A percentile compares a stretch with the other conserved stretches of the same genome.
phyloP scores from a whole-genome alignment of 2,329 filamentous ascomycete species.

The Chrysoporthe austroafricana region DNA sequence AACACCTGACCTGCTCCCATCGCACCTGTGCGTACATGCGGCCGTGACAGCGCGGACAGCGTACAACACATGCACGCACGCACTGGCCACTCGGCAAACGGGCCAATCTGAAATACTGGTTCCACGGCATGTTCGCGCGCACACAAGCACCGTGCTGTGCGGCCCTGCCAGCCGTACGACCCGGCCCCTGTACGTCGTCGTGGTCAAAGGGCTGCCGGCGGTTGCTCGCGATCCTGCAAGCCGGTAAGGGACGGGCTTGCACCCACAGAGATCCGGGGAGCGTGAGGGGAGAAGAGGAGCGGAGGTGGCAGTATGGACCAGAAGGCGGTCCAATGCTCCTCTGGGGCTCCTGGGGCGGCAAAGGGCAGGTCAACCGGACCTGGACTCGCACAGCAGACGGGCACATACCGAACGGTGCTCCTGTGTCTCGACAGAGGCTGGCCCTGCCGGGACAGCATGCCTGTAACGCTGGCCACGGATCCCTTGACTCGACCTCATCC shows the following conservation, averaged over 20 bases:
- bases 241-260: no score
- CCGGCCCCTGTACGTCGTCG: neutral
- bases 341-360: neutral
- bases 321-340: neutral
- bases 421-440: neutral
- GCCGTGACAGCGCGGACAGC: neutral
- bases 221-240: neutral
- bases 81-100: neutral
- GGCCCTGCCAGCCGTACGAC: constrained; percentile 10
- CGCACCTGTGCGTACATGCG: constrained; percentile 11
- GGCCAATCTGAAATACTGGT: constrained; percentile 15
- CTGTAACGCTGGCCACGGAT: neutral
- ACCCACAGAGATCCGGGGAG: no score
- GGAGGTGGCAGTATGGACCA: neutral
- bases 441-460: neutral
- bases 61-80: neutral
- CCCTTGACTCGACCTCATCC: neutral
- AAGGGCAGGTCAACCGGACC: neutral
- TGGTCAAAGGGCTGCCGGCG: neutral
- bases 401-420: neutral
- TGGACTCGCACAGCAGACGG: constrained; percentile 13
- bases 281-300: neutral
- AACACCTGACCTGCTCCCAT: constrained; percentile 13
- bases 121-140: constrained; percentile 7
- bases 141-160: constrained; percentile 1